Percentiles rank a stretch among this genome's conserved stretches.
Evolutionary conservation across 805 yeast genomes (phyloP).

Genomic region (Wickerhamiella slavikovae): DNA sequence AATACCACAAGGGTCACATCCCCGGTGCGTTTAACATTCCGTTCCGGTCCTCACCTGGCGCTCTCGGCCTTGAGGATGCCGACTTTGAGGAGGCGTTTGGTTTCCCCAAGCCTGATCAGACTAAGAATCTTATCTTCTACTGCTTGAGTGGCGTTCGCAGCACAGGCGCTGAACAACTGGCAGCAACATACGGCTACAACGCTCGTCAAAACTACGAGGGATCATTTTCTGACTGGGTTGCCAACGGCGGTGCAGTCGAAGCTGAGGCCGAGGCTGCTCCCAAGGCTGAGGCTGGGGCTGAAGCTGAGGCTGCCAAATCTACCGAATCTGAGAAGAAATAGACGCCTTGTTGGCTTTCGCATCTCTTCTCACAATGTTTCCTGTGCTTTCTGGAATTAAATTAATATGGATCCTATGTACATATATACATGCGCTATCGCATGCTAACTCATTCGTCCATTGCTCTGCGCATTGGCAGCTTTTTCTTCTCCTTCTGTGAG

Average conservation of each 20-base stretch:
- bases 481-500: constrained; percentile 20
- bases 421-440: too few species aligned
- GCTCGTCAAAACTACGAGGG: constrained; percentile 76
- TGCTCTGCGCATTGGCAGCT: constrained; percentile 15
- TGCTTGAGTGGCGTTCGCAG: constrained; percentile 89
- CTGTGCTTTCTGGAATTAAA: constrained; percentile 30
- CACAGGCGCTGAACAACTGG: constrained; percentile 76
- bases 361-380: constrained; percentile 20
- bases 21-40: constrained; percentile 81
- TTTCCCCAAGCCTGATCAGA: constrained; percentile 51
- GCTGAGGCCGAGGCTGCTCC: constrained; percentile 35
- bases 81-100: constrained; percentile 71
- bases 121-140: constrained; percentile 65
- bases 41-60: constrained; percentile 79
- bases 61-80: constrained; percentile 55
- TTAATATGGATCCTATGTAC: background rate
- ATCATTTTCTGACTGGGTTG: constrained; percentile 69
- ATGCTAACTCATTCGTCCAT: background rate
- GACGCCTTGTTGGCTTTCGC: constrained; percentile 12
- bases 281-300: constrained; percentile 29
- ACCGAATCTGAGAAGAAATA: constrained; percentile 26
- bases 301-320: constrained; percentile 38
- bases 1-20: constrained; percentile 50
- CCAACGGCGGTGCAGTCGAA: constrained; percentile 42
- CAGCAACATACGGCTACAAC: constrained; percentile 71